Evolutionary conservation across 2,329 filamentous ascomycete genomes (phyloP), one percentile per base, ranked within the genome.

Genomic region (Nigrospora osmanthi): DNA sequence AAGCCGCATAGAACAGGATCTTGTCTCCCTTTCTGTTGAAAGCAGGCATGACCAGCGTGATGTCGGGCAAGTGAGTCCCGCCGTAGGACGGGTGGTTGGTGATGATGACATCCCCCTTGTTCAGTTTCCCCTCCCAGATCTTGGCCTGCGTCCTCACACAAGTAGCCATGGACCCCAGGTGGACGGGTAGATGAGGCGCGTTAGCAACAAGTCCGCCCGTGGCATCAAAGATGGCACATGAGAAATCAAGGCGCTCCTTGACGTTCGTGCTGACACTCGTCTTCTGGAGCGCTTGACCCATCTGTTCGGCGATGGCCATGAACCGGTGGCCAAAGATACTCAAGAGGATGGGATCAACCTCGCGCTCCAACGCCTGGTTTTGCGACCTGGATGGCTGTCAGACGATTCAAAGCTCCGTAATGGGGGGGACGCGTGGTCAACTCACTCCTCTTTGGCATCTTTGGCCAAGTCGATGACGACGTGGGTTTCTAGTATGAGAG

Each of bases 71-170:
- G 68, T 93, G 87, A 0, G 88, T 94, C 35, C 87, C 87, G 32
- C 87, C 87, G 56, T 83, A 90, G 60, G 88, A 87, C 1, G 87
- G 87, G 57, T 93, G 87, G 54, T 93, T 93, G 1, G 85, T 87
- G 6, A 91, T 85, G 36, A 93, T 76, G 0, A 93, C 87, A 60
- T 93, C 87, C 31, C 87, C 87, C 46, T 77, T 81, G 55, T 87
- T 85, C 43, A 93, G 68, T 52, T 84, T 87, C 6, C 84, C 85
- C 54, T 81, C 76, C 86, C 87, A 93, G 46, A 90, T 87, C 54
- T 85, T 76, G 6, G 86, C 83, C 65, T 91, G 87, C 40, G 85
- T 85, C 47, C 78, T 74, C 2, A 91, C 85, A 41, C 87, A 89
- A 11, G 86, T 90, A n/a, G 84, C 86, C 87, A 91, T 89, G 40